These are phyloP conservation scores for Orbilia ellipsospora DNA, from an alignment of 2,329 filamentous ascomycete genomes.

Conservation along the genomic window DNA sequence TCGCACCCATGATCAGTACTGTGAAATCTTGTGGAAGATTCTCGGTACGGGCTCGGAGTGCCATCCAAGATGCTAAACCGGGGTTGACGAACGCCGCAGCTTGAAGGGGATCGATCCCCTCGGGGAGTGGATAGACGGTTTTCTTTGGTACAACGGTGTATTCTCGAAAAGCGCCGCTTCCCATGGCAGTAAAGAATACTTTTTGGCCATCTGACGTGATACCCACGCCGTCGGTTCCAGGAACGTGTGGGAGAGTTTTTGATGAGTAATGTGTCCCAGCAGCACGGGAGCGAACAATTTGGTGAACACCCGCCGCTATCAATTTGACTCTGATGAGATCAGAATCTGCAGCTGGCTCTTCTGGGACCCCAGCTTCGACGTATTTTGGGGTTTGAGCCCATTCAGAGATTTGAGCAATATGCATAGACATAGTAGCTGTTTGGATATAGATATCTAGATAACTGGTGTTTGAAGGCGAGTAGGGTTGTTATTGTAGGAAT, in stretches of 20 bases:
- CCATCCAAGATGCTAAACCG: conserved; percentile 71
- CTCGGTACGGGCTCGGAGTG: conserved; percentile 65
- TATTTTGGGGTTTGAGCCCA: conserved; percentile 63
- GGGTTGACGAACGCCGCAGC: conserved; percentile 70
- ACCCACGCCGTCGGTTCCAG: conserved; percentile 69
- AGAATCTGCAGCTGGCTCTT: conserved; percentile 60
- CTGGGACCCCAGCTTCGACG: conserved; percentile 60
- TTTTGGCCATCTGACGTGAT: conserved; percentile 64
- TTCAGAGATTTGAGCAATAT: conserved; percentile 63
- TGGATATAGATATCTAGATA: background rate
- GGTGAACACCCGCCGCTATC: conserved; percentile 67
- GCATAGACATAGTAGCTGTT: conserved; percentile 42
- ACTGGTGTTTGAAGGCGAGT: too few species aligned
- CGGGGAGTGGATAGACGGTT: conserved; percentile 64
- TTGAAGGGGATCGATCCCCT: conserved; percentile 65
- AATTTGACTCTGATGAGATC: conserved; percentile 67
- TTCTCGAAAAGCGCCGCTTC: conserved; percentile 65
- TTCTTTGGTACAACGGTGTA: conserved; percentile 65
- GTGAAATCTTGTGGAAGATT: conserved; percentile 64
- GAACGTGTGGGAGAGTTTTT: conserved; percentile 66
- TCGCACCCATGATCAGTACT: conserved; percentile 68
- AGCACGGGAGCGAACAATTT: conserved; percentile 68
- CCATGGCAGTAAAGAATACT: conserved; percentile 66
- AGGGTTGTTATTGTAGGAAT: too few species aligned
- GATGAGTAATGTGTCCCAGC: conserved; percentile 69